A percentile compares a stretch with the other conserved stretches of the same genome.
phyloP scores from a whole-genome alignment of 768 basidiomycete species.

The Amanita muscaria region DNA sequence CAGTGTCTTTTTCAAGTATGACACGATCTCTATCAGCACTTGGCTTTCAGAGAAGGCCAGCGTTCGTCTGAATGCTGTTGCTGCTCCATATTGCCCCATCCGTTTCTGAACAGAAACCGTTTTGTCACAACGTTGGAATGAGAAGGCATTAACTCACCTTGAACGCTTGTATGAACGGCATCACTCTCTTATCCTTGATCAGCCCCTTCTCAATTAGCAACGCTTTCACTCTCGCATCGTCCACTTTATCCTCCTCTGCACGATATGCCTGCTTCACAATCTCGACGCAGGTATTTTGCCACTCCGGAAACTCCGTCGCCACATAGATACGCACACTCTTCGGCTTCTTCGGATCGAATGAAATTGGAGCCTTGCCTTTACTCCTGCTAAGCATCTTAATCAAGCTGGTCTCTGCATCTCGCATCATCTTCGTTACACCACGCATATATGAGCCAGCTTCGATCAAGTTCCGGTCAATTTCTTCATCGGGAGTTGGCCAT shows the following conservation, averaged over 20 bases:
- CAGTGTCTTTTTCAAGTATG: conserved; percentile 76
- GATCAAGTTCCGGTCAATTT: conserved; percentile 57
- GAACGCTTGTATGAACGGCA: conserved; percentile 92
- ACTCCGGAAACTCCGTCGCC: conserved; percentile 83
- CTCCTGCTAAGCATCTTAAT: conserved; percentile 75
- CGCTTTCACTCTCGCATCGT: conserved; percentile 73
- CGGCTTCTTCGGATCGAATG: conserved; percentile 79
- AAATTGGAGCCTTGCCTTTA: conserved; percentile 48
- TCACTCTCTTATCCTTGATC: conserved; percentile 91
- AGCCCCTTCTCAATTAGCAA: conserved; percentile 61
- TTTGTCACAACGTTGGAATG: not conserved
- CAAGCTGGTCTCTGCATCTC: conserved; percentile 76
- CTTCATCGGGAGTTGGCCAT: conserved; percentile 64
- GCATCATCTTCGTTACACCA: conserved; percentile 80
- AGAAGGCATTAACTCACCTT: conserved; percentile 50
- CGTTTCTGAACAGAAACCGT: conserved; percentile 50
- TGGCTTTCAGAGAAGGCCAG: conserved; percentile 77
- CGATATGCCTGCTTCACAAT: conserved; percentile 63
- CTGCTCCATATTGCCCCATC: conserved; percentile 64
- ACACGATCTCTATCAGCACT: conserved; percentile 59
- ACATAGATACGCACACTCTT: conserved; percentile 88
- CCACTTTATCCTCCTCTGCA: conserved; percentile 51
- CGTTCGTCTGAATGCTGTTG: conserved; percentile 73
- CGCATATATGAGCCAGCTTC: conserved; percentile 84
- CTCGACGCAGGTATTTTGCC: conserved; percentile 83